Base-by-base conservation (phyloP, 495 filamentous ascomycete genomes). In the Penicillium salamii region DNA sequence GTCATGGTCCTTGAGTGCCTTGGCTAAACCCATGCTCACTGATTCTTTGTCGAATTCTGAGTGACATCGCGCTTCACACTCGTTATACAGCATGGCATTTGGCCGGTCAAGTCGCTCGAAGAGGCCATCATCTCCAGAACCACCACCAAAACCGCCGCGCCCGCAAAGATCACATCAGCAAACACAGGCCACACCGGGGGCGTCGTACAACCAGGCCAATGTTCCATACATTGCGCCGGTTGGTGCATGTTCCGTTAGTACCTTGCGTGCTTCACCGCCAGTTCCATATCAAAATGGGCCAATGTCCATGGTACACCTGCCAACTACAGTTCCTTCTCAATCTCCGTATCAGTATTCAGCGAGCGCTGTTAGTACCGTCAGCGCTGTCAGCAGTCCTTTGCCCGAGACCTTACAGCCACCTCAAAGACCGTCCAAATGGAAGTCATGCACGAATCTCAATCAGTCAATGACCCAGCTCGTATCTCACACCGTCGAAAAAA, bases 381-480 rank as follows among this genome's bases (percentile, higher is more conserved):
- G 29, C 11, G 29, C 5, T 11, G 29, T 32, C 29, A 32, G 1
- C 19, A 36, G 47, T 42, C 37, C 20, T 8, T 4, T 36, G 26
- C 19, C 12, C 32, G 31, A n/a, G 24, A 17, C 14, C 12, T 2
- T 20, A 9, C 29, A 35, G 17, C 35, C 15, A 28, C 28, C 39
- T 15, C 32, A 12, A 12, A 48, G 21, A 23, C 18, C 5, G 7
- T 40, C 50, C 17, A 57, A 53, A 50, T 60, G 53, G 53, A 54
- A 20, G 8, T 59, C 57, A 14, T 53, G 29, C 26, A 18, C 46
- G n/a, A 50, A 29, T 15, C 19, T 60, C 7, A 54, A 48, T 17
- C 46, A 48, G 11, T 54, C 58, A 7, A 46, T 61, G 7, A 51
- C 50, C 3, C 41, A 46, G 32, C 14, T 61, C 2, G 36, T 61